A percentile compares a stretch with the other conserved stretches of the same genome.
phyloP scores from a whole-genome alignment of 2,329 filamentous ascomycete species.

The Uncinocarpus reesii region DNA sequence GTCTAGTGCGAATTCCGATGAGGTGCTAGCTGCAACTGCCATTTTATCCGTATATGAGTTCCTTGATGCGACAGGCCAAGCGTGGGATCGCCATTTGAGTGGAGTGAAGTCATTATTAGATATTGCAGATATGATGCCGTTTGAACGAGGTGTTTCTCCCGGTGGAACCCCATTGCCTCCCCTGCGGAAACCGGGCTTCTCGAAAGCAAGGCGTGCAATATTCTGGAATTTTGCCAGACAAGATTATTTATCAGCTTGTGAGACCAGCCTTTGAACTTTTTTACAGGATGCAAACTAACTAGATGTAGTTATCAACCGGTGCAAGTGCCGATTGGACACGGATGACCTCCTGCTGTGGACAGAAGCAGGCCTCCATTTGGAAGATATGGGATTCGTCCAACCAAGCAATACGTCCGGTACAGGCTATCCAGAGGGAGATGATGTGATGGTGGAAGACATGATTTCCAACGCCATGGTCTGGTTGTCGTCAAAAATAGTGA shows the following conservation, averaged over 20 bases:
- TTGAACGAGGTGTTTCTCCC: constrained; percentile 34
- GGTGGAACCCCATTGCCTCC: constrained; percentile 27
- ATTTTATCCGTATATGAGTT: constrained; percentile 60
- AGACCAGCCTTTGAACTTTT: constrained; percentile 18
- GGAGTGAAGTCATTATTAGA: constrained; percentile 54
- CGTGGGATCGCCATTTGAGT: constrained; percentile 55
- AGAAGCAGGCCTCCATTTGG: constrained; percentile 51
- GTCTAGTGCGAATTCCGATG: constrained; percentile 41
- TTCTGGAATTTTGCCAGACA: constrained; percentile 61
- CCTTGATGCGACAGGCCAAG: constrained; percentile 52
- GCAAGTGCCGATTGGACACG: constrained; percentile 50
- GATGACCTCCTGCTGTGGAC: constrained; percentile 55
- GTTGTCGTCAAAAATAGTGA: constrained; percentile 56
- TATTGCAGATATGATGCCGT: constrained; percentile 34
- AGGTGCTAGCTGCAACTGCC: constrained; percentile 54
- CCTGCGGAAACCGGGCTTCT: constrained; percentile 34
- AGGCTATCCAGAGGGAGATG: constrained; percentile 29
- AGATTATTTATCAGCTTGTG: constrained; percentile 54
- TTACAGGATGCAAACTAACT: not conserved
- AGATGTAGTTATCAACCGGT: constrained; percentile 44
- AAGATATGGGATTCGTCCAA: constrained; percentile 43
- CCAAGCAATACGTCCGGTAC: constrained; percentile 31
- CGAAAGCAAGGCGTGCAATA: constrained; percentile 48
- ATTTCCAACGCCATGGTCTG: constrained; percentile 56
- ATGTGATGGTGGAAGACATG: constrained; percentile 51